phyloP scores from a whole-genome alignment of 768 basidiomycete genomes.

The Tylopilus balloui region DNA sequence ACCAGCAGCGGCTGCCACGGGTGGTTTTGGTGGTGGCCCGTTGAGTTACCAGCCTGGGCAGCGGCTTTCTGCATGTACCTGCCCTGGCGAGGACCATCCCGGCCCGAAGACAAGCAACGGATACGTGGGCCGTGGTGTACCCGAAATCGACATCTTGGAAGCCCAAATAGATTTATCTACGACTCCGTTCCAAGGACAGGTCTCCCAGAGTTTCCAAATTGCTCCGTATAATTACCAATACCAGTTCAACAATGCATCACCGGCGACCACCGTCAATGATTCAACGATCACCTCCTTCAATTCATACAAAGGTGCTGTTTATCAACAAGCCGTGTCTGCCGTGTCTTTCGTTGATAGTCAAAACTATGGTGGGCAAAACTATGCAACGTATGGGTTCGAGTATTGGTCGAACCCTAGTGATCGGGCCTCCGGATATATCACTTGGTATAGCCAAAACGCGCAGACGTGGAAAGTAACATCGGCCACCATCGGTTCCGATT shows the following conservation, averaged over 20 bases:
- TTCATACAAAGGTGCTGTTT: slow-evolving; percentile 62
- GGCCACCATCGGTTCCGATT: slow-evolving; percentile 63
- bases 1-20: slow-evolving; percentile 56
- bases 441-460: slow-evolving; percentile 70
- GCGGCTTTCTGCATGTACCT: slow-evolving; percentile 83
- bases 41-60: slow-evolving; percentile 86
- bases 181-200: slow-evolving; percentile 52
- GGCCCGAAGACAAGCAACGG: slow-evolving; percentile 53
- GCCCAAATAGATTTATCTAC: slow-evolving; percentile 57
- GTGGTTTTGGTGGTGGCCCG: slow-evolving; percentile 42
- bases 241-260: slow-evolving; percentile 49
- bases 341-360: slow-evolving; percentile 50
- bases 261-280: slow-evolving; percentile 54
- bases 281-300: slow-evolving; percentile 51
- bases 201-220: slow-evolving; percentile 76
- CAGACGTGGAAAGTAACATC: slow-evolving; percentile 71
- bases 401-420: slow-evolving; percentile 71
- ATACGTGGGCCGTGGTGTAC: slow-evolving; percentile 65
- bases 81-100: slow-evolving; percentile 80
- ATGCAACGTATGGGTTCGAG: slow-evolving; percentile 69
- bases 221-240: slow-evolving; percentile 78
- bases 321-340: slow-evolving; percentile 73
- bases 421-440: slow-evolving; percentile 69
- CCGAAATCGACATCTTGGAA: slow-evolving; percentile 93
- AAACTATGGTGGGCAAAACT: slow-evolving; percentile 54